Base-by-base conservation (phyloP, 129 eudicot genomes). In the Pittosporum tobira region DNA sequence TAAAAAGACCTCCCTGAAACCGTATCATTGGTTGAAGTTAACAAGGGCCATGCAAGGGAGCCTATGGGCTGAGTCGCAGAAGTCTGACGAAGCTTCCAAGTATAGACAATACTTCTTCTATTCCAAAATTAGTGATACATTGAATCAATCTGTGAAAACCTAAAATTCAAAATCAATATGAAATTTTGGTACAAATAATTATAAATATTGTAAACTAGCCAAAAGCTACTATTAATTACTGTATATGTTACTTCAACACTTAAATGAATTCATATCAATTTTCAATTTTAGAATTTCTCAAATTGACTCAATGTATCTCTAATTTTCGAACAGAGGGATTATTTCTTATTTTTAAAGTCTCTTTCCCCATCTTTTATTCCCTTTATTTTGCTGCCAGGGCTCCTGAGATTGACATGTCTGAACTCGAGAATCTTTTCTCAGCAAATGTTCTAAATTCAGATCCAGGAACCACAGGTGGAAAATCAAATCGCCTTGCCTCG, bases 51-150 rank as follows among this genome's bases (percentile, higher is more conserved):
- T 87, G 46, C 96, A 91, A 78, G 99, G 96, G 51, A 91, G 99
- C 83, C 68, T 91, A 51, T 91, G 99, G 99, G 99, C 99, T 29
- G 99, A 91, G 73, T 71, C 94, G 63, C 94, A 84, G 70, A 86
- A 81, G 71, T 61, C 81, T 0, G 94, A 84, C 30, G 95, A 87
- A 66, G 83, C 91, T 64, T 81, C 76, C 38, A 86, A 81, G 98
- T 91, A 79, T 49, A 78, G 51, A 55, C 61, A 26, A 16, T 18
- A 38, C 51, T 30, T n/a, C n/a, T n/a, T n/a, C n/a, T n/a, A n/a
- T n/a, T n/a, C n/a, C n/a, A n/a, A n/a, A n/a, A n/a, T n/a, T n/a
- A n/a, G n/a, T n/a, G n/a, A n/a, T n/a, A n/a, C n/a, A n/a, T n/a
- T n/a, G n/a, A n/a, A n/a, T n/a, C n/a, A n/a, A n/a, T n/a, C n/a